These are phyloP conservation scores for Dalbergia cultrata DNA, from an alignment of 306 rosid genomes.

Conservation along the genomic window DNA sequence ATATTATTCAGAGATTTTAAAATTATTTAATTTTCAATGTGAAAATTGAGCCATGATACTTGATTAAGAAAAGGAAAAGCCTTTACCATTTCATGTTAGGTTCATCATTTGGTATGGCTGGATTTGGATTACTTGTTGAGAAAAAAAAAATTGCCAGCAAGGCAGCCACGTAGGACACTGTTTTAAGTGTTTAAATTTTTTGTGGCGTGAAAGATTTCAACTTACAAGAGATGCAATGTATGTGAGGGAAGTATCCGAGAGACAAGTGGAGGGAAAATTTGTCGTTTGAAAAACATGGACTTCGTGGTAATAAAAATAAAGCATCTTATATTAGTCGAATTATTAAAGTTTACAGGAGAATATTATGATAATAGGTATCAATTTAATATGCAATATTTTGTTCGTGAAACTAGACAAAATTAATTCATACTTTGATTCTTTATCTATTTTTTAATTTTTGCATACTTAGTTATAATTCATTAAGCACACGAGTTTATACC, in stretches of 20 bases:
- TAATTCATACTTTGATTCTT: neutral
- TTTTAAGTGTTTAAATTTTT: neutral
- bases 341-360: neutral
- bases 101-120: no score
- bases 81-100: no score
- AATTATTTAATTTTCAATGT: no score
- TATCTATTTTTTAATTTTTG: neutral
- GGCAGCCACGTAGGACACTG: no score
- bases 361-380: neutral
- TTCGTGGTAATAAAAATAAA: neutral
- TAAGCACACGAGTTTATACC: neutral
- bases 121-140: no score
- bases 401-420: neutral
- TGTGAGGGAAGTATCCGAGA: neutral
- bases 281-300: neutral
- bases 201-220: neutral
- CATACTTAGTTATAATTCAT: neutral
- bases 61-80: no score
- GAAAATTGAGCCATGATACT: no score
- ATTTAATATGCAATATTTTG: neutral
- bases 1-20: no score
- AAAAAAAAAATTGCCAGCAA: no score
- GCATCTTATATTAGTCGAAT: neutral
- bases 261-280: neutral
- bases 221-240: neutral